A percentile compares a stretch with the other conserved stretches of the same genome.
Evolutionary conservation across 2,329 filamentous ascomycete species (phyloP).

Genomic region (Aspergillus chevalieri): DNA sequence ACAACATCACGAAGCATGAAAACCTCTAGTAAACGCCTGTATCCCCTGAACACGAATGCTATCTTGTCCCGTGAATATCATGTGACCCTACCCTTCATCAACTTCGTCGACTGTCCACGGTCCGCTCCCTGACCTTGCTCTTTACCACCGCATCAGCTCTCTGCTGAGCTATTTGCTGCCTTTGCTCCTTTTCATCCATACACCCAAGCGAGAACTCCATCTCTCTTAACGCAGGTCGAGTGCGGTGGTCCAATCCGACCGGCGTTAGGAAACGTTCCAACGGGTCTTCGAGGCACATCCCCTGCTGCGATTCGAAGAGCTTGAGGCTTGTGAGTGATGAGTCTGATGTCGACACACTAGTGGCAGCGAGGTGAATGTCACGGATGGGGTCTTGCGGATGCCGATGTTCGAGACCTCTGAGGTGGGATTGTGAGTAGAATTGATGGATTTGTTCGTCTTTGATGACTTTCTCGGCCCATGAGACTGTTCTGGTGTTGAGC

Average conservation of each 20-base stretch:
- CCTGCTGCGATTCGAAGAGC: slow-evolving; percentile 7
- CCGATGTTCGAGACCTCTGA: neutral
- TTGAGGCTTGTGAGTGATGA: slow-evolving; percentile 3
- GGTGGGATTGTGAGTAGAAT: slow-evolving; percentile 7
- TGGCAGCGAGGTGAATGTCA: neutral
- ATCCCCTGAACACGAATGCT: no score
- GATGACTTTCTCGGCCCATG: slow-evolving; percentile 14
- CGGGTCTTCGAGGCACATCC: slow-evolving; percentile 10
- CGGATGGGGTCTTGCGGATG: neutral
- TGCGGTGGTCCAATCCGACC: slow-evolving; percentile 13
- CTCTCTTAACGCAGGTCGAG: slow-evolving; percentile 9
- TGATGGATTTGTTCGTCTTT: slow-evolving; percentile 14
- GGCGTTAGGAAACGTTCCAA: slow-evolving; percentile 21
- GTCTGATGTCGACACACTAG: neutral
- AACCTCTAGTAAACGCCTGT: no score
- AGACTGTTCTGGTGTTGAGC: neutral
- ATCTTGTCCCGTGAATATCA: no score
- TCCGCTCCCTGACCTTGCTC: neutral
- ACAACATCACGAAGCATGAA: neutral
- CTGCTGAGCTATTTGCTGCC: slow-evolving; percentile 1
- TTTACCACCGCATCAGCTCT: neutral
- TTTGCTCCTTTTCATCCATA: slow-evolving; percentile 9
- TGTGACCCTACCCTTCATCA: neutral
- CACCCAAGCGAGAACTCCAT: slow-evolving; percentile 11
- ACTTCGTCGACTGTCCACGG: neutral